Evolutionary conservation across 345 rosid genomes (phyloP), one percentile per base, ranked within the genome.

Genomic region (Turritis glabra): DNA sequence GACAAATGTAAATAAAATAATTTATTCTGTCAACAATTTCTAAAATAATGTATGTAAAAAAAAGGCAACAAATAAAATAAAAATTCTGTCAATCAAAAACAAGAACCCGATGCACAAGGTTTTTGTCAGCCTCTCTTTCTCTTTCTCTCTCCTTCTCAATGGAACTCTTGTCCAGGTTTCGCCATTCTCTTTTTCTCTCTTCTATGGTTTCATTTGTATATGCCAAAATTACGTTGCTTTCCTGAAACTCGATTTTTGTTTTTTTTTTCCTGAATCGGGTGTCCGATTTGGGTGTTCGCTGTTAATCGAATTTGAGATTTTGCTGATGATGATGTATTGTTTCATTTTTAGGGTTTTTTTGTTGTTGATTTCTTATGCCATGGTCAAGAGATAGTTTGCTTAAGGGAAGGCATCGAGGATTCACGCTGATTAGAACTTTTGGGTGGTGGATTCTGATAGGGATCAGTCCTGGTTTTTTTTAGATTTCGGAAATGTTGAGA

Each of bases 121-220:
- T 74, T 67, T 67, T 75, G 73, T 74, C 73, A 74, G 78, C 78
- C 78, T 74, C 78, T 74, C 72, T 66, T 56, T 64, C 61, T 33
- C 29, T 35, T 7, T 18, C 67, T 43, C 18, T 6, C 19, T 15
- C 14, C 15, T 38, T 3, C 43, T 38, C 43, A 15, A 15, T 38
- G n/a, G n/a, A n/a, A n/a, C 47, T 43, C 47, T 43, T 43, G 47
- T 43, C 47, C 18, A 43, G 47, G 47, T 43, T 43, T 43, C 47
- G 17, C 47, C 47, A 43, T 43, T 43, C 19, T n/a, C 50, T 44
- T 21, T 41, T 19, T 43, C 50, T 44, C 50, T 44, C 14, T 5
- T 43, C 48, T 43, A n/a, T 44, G 21, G 50, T 44, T 17, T 43
- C 50, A 3, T 44, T 2, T 44, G 50, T 44, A 44, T n/a, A 7